phyloP scores from a whole-genome alignment of 1,284 basidiomycete genomes.

The Sporisorium reilianum region DNA sequence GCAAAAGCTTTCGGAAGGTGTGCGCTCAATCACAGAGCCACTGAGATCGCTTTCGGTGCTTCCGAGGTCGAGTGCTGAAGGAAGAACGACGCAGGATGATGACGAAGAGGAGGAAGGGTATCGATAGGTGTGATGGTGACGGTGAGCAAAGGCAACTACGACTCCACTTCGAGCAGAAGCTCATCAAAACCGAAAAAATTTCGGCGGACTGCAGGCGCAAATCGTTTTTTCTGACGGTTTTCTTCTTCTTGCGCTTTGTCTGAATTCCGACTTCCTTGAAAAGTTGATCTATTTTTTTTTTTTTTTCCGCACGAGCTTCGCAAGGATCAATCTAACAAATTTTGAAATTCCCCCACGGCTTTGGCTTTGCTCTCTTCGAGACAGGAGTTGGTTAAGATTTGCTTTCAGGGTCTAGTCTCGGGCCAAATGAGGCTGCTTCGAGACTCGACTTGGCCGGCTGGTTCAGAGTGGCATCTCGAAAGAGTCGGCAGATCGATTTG shows the following conservation, averaged over 20 bases:
- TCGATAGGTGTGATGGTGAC: neutral
- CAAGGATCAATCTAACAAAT: neutral
- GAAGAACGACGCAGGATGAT: neutral
- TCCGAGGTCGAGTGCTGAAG: neutral
- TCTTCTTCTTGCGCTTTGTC: conserved; percentile 4
- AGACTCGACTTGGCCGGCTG: neutral
- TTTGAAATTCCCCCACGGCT: neutral
- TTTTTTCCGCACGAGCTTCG: conserved; percentile 7
- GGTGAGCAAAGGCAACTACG: neutral
- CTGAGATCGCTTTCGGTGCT: too few species aligned
- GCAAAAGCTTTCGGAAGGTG: neutral
- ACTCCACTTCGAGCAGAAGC: conserved; percentile 16
- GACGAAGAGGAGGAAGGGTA: neutral
- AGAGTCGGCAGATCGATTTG: neutral
- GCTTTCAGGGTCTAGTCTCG: too few species aligned
- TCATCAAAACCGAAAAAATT: conserved; percentile 1
- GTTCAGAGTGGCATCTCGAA: neutral
- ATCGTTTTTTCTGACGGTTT: conserved; percentile 9
- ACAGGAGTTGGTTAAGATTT: too few species aligned
- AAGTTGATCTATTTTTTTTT: neutral
- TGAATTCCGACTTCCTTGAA: conserved; percentile 8
- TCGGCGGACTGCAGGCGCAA: neutral
- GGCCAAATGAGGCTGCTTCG: neutral
- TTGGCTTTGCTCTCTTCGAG: neutral
- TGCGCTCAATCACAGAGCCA: neutral